Evolutionary conservation across 345 rosid genomes (phyloP), one percentile per base, ranked within the genome.

Genomic region (Rhodamnia rubescens): DNA sequence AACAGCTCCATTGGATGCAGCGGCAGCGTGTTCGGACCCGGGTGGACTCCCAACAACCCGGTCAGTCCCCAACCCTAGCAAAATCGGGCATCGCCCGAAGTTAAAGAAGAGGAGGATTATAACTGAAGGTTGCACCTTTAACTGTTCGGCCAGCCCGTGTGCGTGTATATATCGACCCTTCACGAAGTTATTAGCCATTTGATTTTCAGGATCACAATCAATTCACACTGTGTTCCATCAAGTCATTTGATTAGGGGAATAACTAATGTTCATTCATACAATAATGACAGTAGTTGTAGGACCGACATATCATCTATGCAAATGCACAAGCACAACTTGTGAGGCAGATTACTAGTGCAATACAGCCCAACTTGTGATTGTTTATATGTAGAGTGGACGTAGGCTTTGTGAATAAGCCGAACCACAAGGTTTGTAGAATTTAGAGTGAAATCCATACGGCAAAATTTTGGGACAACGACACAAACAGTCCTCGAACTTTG

Each of bases 1-100:
- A 92, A 92, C 83, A 90, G 55, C 83, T 92, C 93, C 92, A 90
- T 90, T 12, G 92, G 93, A 85, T 90, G 93, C 56, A 82, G 54
- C 7, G 85, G 85, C 16, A 87, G 83, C 8, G 44, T 81, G 42
- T 85, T 64, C 10, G 89, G 87, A 15, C 61, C n/a, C n/a, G n/a
- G n/a, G n/a, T n/a, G n/a, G n/a, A n/a, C 85, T 9, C 89, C 89
- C 20, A 87, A 10, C 20, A 84, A 20, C 26, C 64, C 78, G 24
- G 89, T 87, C 82, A 87, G 11, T 47, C 89, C 89, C 89, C 89
- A 87, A 2, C 87, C 87, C 89, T 87, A n/a, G 7, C 80, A 8
- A 69, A 50, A 50, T 50, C 14, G 11, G 14, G 52, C 52, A 50
- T 50, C 11, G 52, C 52, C 52, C 10, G 2, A 61, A n/a, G 40